Percentiles rank a stretch among this genome's conserved stretches.
These are phyloP conservation scores for Pichia californica DNA, from an alignment of 805 yeast species.

Conservation along the genomic window DNA sequence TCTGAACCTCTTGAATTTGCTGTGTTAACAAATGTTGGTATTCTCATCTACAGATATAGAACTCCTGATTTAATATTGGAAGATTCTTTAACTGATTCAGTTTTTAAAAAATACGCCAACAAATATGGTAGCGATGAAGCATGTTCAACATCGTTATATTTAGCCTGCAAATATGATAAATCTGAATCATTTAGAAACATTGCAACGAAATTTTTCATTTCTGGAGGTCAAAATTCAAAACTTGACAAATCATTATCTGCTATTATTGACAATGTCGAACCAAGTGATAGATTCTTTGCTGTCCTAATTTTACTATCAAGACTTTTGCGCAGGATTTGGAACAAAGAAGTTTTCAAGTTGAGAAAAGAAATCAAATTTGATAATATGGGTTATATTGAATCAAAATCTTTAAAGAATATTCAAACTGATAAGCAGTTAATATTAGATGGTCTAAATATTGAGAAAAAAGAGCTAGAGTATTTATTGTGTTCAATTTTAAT, in stretches of 20 bases:
- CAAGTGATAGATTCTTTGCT: conserved; percentile 90
- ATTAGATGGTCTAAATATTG: conserved; percentile 40
- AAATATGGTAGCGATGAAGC: conserved; percentile 87
- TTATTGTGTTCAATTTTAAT: conserved; percentile 66
- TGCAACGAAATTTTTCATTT: conserved; percentile 45
- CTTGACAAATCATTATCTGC: conserved; percentile 32
- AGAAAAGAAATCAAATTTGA: conserved; percentile 28
- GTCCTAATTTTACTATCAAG: conserved; percentile 73
- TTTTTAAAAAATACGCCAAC: conserved; percentile 60
- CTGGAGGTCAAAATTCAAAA: conserved; percentile 49
- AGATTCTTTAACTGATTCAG: conserved; percentile 53
- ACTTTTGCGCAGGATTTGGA: conserved; percentile 76
- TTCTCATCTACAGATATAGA: conserved; percentile 68
- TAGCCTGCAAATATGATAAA: conserved; percentile 69
- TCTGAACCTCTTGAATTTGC: conserved; percentile 65
- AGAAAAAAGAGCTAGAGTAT: conserved; percentile 52
- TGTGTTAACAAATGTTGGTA: conserved; percentile 71
- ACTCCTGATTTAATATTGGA: conserved; percentile 77
- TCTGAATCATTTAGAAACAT: conserved; percentile 42
- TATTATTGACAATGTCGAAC: conserved; percentile 65
- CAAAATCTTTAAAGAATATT: conserved; percentile 37
- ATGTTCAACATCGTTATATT: conserved; percentile 79
- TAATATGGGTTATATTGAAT: conserved; percentile 32
- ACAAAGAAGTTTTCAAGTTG: conserved; percentile 51
- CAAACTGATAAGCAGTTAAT: conserved; percentile 28